Conservation (phyloP, 1,284 basidiomycete genomes). For the Tilletiopsis washingtonensis region DNA sequence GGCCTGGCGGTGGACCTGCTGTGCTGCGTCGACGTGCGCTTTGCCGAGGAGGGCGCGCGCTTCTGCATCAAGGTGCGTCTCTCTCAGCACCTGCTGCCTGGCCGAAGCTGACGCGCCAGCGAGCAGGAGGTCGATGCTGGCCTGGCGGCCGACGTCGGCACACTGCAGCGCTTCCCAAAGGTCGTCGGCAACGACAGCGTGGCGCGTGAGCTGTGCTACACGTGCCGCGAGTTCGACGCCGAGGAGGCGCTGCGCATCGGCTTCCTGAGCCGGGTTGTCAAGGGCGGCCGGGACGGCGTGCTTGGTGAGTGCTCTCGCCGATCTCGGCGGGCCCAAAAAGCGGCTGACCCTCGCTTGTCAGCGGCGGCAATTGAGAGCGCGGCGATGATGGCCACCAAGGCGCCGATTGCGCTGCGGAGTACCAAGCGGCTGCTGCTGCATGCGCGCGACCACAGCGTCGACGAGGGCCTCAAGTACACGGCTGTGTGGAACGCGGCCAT, state of each 20-base stretch:
- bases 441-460: constrained; percentile 62
- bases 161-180: constrained; percentile 75
- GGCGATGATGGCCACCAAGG: constrained; percentile 63
- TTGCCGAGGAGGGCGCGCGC: constrained; percentile 58
- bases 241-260: constrained; percentile 66
- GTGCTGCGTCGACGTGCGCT: constrained; percentile 71
- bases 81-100: not conserved
- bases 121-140: constrained; percentile 74
- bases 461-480: constrained; percentile 71
- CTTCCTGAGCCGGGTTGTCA: constrained; percentile 66
- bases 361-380: constrained; percentile 63
- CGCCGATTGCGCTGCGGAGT: constrained; percentile 69
- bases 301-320: constrained; percentile 35
- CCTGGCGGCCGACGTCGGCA: constrained; percentile 81
- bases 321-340: not conserved
- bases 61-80: constrained; percentile 62
- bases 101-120: too few species aligned
- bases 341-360: too few species aligned
- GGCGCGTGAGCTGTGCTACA: constrained; percentile 71
- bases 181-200: constrained; percentile 70
- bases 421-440: constrained; percentile 72
- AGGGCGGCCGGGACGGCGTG: constrained; percentile 58
- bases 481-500: constrained; percentile 67
- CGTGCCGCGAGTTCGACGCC: constrained; percentile 64
- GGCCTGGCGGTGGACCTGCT: constrained; percentile 71